These are phyloP conservation scores for Bacidia gigantensis DNA, from an alignment of 495 filamentous ascomycete species.

Conservation along the genomic window DNA sequence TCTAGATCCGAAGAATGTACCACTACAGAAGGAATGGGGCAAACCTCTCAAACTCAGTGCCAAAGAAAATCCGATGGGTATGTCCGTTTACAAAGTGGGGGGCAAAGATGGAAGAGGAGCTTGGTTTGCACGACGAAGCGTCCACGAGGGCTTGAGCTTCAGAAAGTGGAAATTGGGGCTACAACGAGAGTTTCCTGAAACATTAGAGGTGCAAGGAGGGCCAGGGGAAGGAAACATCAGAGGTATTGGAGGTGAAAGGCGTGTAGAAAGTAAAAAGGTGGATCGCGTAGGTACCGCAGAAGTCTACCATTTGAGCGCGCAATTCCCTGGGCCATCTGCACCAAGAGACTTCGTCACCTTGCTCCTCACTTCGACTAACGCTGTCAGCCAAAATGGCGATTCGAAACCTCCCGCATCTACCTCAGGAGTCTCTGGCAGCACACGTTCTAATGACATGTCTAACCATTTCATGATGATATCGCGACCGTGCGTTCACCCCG, in stretches of 20 bases:
- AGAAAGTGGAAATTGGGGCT: conserved; percentile 45
- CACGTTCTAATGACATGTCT: conserved; percentile 18
- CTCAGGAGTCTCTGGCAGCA: conserved; percentile 19
- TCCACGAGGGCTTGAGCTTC: conserved; percentile 67
- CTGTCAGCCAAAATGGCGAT: conserved; percentile 17
- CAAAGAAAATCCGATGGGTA: conserved; percentile 61
- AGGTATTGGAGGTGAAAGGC: conserved; percentile 69
- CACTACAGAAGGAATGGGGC: conserved; percentile 69
- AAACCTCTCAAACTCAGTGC: conserved; percentile 61
- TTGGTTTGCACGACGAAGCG: conserved; percentile 80
- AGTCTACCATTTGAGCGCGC: conserved; percentile 74
- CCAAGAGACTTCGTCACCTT: conserved; percentile 78
- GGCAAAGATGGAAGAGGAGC: conserved; percentile 69
- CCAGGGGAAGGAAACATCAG: conserved; percentile 58
- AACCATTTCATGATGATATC: conserved; percentile 78
- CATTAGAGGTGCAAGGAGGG: conserved; percentile 42
- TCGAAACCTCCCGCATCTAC: conserved; percentile 14
- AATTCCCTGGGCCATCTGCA: conserved; percentile 80
- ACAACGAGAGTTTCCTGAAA: conserved; percentile 46
- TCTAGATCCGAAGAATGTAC: conserved; percentile 30
- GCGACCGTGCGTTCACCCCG: conserved; percentile 63
- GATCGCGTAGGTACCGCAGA: conserved; percentile 43
- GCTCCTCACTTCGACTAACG: conserved; percentile 42
- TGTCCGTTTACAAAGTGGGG: conserved; percentile 65
- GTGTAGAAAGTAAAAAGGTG: conserved; percentile 44